A percentile compares a stretch with the other conserved stretches of the same genome.
Evolutionary conservation across 2,329 filamentous ascomycete species (phyloP).

Genomic region (Microcyclospora pomicola): DNA sequence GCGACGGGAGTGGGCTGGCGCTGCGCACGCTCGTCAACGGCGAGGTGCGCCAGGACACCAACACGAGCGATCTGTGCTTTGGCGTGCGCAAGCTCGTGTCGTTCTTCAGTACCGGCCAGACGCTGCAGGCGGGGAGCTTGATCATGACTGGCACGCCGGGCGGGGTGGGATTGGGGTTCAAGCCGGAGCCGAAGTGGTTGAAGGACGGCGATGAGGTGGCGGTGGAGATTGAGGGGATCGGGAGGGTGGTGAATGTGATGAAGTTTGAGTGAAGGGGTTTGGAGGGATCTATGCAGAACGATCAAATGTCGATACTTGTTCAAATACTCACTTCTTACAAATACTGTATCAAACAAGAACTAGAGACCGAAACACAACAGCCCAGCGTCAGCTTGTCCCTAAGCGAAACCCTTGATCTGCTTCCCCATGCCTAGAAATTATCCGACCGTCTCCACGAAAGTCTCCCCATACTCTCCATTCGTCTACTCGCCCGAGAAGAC

Average conservation of each 20-base stretch:
- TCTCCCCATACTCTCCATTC: too few relatives aligned
- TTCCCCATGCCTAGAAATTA: too few relatives aligned
- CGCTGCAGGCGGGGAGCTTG: constrained; percentile 34
- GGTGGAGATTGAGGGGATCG: constrained; percentile 22
- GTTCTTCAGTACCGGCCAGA: constrained; percentile 24
- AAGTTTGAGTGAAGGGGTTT: constrained; percentile 16
- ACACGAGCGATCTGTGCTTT: constrained; percentile 32
- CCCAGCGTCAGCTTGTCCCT: too few relatives aligned
- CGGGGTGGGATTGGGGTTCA: constrained; percentile 21
- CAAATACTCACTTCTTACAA: too few relatives aligned
- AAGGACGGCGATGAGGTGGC: constrained; percentile 23
- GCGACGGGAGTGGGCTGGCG: constrained; percentile 29
- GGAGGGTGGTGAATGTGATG: constrained; percentile 21
- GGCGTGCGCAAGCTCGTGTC: constrained; percentile 24
- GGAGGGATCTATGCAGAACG: background rate
- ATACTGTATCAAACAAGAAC: too few relatives aligned
- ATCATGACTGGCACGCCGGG: constrained; percentile 39
- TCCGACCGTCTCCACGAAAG: too few relatives aligned
- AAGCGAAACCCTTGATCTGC: too few relatives aligned
- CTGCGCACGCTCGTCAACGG: constrained; percentile 39
- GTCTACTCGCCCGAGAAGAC: background rate
- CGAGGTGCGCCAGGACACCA: constrained; percentile 31
- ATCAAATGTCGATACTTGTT: background rate
- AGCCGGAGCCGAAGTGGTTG: constrained; percentile 17
- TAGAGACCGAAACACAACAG: too few relatives aligned